These are phyloP conservation scores for Draba incana DNA, from an alignment of 345 rosid genomes.

Conservation along the genomic window DNA sequence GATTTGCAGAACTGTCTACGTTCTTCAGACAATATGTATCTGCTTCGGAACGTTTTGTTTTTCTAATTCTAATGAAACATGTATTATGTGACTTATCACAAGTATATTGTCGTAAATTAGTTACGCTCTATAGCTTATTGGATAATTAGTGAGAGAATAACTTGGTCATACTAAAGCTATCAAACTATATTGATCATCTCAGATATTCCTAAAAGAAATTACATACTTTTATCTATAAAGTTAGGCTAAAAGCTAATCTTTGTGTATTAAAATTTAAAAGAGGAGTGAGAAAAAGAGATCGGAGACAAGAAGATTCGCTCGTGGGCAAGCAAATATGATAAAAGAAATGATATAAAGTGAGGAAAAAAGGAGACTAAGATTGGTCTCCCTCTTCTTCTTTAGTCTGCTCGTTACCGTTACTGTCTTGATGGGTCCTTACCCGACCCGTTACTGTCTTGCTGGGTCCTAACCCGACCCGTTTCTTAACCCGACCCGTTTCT, in stretches of 20 bases:
- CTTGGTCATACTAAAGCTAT: conserved; percentile 1
- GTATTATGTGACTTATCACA: conserved; percentile 17
- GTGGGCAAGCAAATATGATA: conserved; percentile 36
- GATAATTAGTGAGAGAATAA: conserved; percentile 2
- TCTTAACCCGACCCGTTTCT: conserved; percentile 29
- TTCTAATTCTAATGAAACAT: conserved; percentile 1
- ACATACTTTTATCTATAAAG: background rate
- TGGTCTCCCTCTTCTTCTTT: conserved; percentile 38
- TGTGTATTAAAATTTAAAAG: conserved; percentile 19
- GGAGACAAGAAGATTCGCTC: conserved; percentile 43
- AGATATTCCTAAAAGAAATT: conserved; percentile 15
- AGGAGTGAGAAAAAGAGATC: conserved; percentile 27
- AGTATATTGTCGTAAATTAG: conserved; percentile 1
- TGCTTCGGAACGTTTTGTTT: conserved; percentile 11
- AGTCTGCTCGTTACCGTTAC: conserved; percentile 30
- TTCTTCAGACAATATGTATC: conserved; percentile 30
- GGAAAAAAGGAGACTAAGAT: conserved; percentile 37
- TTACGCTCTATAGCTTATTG: background rate
- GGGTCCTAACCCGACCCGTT: conserved; percentile 36
- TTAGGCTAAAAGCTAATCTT: conserved; percentile 35
- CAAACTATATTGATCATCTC: conserved; percentile 2
- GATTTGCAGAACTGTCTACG: conserved; percentile 28
- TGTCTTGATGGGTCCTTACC: conserved; percentile 38
- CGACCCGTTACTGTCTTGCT: conserved; percentile 13
- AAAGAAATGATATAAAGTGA: conserved; percentile 38